Evolutionary conservation across 768 basidiomycete genomes (phyloP).

Genomic region (Mycena rebaudengoi): DNA sequence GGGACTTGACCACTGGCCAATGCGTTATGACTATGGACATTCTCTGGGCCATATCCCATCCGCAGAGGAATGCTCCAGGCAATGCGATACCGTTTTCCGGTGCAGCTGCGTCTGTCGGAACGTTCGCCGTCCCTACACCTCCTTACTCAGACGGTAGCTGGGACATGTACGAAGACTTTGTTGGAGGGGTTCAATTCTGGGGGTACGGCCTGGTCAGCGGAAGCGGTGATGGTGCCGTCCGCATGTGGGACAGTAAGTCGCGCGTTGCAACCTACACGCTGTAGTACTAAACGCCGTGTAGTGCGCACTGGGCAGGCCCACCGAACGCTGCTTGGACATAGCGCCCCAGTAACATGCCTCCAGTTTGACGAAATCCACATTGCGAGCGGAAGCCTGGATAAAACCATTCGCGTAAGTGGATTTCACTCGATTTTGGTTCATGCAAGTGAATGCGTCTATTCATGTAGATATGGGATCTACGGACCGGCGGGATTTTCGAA

Average conservation of each 20-base stretch:
- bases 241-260: slow-evolving; percentile 99
- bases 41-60: slow-evolving; percentile 98
- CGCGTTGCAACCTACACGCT: neutral
- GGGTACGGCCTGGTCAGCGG: slow-evolving; percentile 97
- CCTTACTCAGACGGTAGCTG: slow-evolving; percentile 90
- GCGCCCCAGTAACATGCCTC: slow-evolving; percentile 90
- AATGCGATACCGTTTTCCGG: slow-evolving; percentile 58
- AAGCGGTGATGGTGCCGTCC: slow-evolving; percentile 94
- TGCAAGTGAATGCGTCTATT: slow-evolving; percentile 1
- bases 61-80: slow-evolving; percentile 51
- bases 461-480: slow-evolving; percentile 92
- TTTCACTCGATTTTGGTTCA: neutral
- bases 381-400: slow-evolving; percentile 92
- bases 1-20: slow-evolving; percentile 97
- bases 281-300: slow-evolving; percentile 37
- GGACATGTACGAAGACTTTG: slow-evolving; percentile 97
- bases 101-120: slow-evolving; percentile 61
- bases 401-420: slow-evolving; percentile 80
- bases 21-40: slow-evolving; percentile 99
- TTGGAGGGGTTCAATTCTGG: slow-evolving; percentile 98
- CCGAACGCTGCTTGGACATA: slow-evolving; percentile 91
- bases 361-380: slow-evolving; percentile 98
- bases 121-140: slow-evolving; percentile 85
- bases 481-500: slow-evolving; percentile 88
- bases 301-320: slow-evolving; percentile 99